Conservation (phyloP, 169 alveolate genomes). For the Cardiosporidium cionae region DNA sequence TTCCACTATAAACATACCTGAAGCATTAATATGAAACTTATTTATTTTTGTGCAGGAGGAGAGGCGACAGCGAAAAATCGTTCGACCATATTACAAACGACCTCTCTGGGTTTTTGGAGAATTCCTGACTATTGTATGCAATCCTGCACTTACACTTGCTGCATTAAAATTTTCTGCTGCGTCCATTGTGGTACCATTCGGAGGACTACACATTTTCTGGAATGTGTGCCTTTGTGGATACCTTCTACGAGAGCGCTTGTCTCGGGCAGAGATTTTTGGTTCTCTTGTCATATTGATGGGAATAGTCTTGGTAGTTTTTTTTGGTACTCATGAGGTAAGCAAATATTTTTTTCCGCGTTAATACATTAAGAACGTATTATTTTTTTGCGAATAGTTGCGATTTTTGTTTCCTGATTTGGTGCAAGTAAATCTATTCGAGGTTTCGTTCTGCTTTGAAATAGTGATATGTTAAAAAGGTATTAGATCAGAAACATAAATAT, state of each 20-base stretch:
- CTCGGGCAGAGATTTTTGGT: not conserved
- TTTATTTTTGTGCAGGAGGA: not conserved
- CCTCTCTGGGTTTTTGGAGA: conserved; percentile 30
- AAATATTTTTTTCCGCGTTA: not conserved
- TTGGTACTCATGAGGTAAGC: conserved; percentile 17
- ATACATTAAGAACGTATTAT: too few species aligned
- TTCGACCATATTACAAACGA: conserved; percentile 2
- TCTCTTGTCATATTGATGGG: conserved; percentile 5
- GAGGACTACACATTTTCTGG: conserved; percentile 25
- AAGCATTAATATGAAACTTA: too few species aligned
- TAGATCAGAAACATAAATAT: too few species aligned
- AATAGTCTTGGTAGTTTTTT: not conserved
- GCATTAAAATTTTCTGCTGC: conserved; percentile 29
- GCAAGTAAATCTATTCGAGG: too few species aligned
- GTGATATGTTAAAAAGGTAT: too few species aligned
- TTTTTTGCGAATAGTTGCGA: too few species aligned
- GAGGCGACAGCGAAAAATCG: not conserved
- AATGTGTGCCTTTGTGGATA: conserved; percentile 8
- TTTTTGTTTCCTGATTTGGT: too few species aligned
- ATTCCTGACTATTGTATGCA: not conserved
- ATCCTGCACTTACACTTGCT: conserved; percentile 11
- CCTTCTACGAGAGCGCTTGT: conserved; percentile 5
- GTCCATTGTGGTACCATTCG: conserved; percentile 16
- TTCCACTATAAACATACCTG: too few species aligned
- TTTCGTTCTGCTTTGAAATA: too few species aligned